These are phyloP conservation scores for Lojkania enalia DNA, from an alignment of 2,329 filamentous ascomycete genomes.

Conservation along the genomic window DNA sequence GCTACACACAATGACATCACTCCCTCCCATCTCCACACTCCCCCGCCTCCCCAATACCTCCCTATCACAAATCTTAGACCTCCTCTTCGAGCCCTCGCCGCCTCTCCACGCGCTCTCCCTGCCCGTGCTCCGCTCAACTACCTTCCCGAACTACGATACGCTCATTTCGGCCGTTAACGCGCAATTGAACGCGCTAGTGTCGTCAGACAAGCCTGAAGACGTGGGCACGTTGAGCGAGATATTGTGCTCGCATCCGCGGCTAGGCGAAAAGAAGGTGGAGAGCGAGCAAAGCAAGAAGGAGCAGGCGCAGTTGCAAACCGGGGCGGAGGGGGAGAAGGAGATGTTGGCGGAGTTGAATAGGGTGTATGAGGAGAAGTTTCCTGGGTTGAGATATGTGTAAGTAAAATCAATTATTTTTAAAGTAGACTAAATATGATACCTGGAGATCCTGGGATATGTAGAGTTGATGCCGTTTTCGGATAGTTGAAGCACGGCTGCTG, in stretches of 20 bases:
- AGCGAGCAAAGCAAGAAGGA: constrained; percentile 80
- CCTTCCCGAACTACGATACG: constrained; percentile 68
- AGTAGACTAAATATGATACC: too few relatives aligned
- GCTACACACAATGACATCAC: constrained; percentile 41
- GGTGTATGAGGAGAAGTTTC: constrained; percentile 80
- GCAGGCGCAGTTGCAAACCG: constrained; percentile 71
- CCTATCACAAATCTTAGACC: constrained; percentile 67
- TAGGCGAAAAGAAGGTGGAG: constrained; percentile 81
- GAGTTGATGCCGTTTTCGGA: too few relatives aligned
- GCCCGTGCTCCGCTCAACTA: constrained; percentile 63
- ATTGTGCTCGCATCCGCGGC: constrained; percentile 77
- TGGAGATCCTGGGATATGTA: too few relatives aligned
- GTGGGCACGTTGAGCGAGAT: constrained; percentile 68
- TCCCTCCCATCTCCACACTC: constrained; percentile 64
- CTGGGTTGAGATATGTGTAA: constrained; percentile 79
- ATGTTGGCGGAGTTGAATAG: constrained; percentile 67
- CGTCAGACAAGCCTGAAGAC: constrained; percentile 48
- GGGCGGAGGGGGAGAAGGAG: constrained; percentile 56
- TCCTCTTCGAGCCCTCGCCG: constrained; percentile 81
- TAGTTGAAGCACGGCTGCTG: too few relatives aligned
- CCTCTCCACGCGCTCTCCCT: constrained; percentile 73
- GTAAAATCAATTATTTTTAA: too few relatives aligned
- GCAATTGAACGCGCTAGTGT: constrained; percentile 56
- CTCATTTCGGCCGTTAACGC: constrained; percentile 69
- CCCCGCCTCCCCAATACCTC: constrained; percentile 58